A percentile compares a stretch with the other conserved stretches of the same genome.
phyloP scores from a whole-genome alignment of 2,329 filamentous ascomycete species.

The Davidsoniella eucalypti region DNA sequence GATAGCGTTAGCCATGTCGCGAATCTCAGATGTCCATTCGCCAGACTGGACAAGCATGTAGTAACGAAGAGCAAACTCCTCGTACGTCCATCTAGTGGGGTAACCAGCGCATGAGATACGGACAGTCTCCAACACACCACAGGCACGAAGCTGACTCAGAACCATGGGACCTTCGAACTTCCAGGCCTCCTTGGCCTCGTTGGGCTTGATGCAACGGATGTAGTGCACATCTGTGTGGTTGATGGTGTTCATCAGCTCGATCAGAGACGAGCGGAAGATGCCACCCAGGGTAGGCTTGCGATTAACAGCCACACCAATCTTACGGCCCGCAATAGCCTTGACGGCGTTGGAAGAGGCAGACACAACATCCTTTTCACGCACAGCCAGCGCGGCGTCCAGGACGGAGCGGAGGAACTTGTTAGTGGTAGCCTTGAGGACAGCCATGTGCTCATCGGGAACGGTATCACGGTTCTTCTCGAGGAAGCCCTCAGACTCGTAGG shows the following conservation, averaged over 20 bases:
- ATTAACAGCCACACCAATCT: constrained; percentile 82
- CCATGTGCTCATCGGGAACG: constrained; percentile 95
- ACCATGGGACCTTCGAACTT: constrained; percentile 99
- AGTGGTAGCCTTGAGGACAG: constrained; percentile 66
- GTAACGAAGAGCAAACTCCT: constrained; percentile 92
- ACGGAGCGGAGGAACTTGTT: constrained; percentile 78
- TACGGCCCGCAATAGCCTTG: constrained; percentile 63
- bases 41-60: constrained; percentile 91
- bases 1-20: constrained; percentile 86
- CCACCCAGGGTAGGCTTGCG: constrained; percentile 93
- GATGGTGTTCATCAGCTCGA: constrained; percentile 95
- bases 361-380: constrained; percentile 74
- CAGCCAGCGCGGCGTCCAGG: constrained; percentile 66
- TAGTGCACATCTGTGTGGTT: constrained; percentile 98
- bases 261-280: constrained; percentile 96
- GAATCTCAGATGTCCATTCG: constrained; percentile 85
- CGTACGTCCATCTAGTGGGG: constrained; percentile 95
- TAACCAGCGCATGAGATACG: constrained; percentile 96
- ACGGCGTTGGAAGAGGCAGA: constrained; percentile 52
- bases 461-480: constrained; percentile 99
- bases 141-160: constrained; percentile 87
- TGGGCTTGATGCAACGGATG: constrained; percentile 97
- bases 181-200: constrained; percentile 92
- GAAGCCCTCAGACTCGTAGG: constrained; percentile 96
- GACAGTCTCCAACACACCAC: constrained; percentile 96